phyloP scores from a whole-genome alignment of 306 rosid species.

The Astragalus glycyphyllos region DNA sequence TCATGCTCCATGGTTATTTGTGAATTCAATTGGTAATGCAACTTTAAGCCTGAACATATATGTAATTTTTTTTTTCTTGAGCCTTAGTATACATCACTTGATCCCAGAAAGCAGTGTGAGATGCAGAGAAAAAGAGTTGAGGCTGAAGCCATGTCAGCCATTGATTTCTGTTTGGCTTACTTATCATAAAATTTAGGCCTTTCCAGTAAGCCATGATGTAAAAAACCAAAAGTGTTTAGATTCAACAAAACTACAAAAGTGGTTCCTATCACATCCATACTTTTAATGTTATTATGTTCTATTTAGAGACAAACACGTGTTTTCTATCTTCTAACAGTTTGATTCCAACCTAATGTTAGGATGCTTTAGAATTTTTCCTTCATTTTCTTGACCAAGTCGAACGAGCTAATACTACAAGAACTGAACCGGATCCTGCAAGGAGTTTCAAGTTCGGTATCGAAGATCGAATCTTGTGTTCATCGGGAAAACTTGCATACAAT shows the following conservation, averaged over 20 bases:
- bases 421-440: constrained; percentile 79
- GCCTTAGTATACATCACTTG: neutral
- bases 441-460: constrained; percentile 96
- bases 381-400: constrained; percentile 97
- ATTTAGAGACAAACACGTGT: constrained; percentile 13
- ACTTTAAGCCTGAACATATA: constrained; percentile 18
- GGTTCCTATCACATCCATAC: neutral
- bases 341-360: constrained; percentile 56
- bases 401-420: constrained; percentile 65
- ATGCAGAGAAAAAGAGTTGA: constrained; percentile 4
- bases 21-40: constrained; percentile 27
- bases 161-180: neutral
- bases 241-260: constrained; percentile 12
- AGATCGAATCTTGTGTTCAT: constrained; percentile 89
- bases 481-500: constrained; percentile 95
- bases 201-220: neutral
- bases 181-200: constrained; percentile 1
- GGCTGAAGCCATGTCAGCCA: constrained; percentile 1
- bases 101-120: constrained; percentile 9
- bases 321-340: constrained; percentile 35
- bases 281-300: constrained; percentile 24
- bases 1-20: constrained; percentile 13
- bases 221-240: constrained; percentile 11
- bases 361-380: constrained; percentile 97
- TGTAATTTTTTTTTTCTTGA: neutral